Evolutionary conservation across 352 stramenopile genomes (phyloP), one percentile per base, ranked within the genome.

Genomic region (Sclerospora graminicola): DNA sequence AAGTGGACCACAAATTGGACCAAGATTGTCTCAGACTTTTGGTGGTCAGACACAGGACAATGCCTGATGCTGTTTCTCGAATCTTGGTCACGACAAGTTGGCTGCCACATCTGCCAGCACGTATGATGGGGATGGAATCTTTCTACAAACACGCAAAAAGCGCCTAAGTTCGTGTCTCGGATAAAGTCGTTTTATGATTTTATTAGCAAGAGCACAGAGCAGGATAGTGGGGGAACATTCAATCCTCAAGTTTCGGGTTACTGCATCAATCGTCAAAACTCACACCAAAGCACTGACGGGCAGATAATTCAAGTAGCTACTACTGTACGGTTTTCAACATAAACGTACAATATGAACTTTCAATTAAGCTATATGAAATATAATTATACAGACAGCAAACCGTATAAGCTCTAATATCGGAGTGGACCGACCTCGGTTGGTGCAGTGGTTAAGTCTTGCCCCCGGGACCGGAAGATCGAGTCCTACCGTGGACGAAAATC

Each of bases 11-110:
- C 57, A 16, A 67, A 80, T 49, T 89, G 69, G 6, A 64, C 72
- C 32, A 89, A 44, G 31, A 81, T 72, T 0, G 74, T 89, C 49
- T 89, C 74, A 0, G 74, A 86, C 58, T 82, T 84, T 42, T 87
- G 74, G 50, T 87, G 83, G 29, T 75, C 68, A 11, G 50, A 26
- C 26, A 86, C 61, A 32, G 1, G 69, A 20, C 2, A 88, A 49
- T 42, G 52, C 46, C 13, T 60, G 51, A 20, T 71, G 77, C 41
- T 85, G 67, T 40, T 48, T 50, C 33, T 69, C 58, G 41, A 54
- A 49, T 55, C 47, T 54, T 54, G 40, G 64, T 29, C 30, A 30
- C 10, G 36, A 64, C 28, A 13, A 24, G 4, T 13, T 28, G 5
- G 24, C 41, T 31, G 33, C 15, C 26, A 41, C 48, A 42, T 30